phyloP scores from a whole-genome alignment of 805 yeast genomes.

The Yarrowia divulgata region DNA sequence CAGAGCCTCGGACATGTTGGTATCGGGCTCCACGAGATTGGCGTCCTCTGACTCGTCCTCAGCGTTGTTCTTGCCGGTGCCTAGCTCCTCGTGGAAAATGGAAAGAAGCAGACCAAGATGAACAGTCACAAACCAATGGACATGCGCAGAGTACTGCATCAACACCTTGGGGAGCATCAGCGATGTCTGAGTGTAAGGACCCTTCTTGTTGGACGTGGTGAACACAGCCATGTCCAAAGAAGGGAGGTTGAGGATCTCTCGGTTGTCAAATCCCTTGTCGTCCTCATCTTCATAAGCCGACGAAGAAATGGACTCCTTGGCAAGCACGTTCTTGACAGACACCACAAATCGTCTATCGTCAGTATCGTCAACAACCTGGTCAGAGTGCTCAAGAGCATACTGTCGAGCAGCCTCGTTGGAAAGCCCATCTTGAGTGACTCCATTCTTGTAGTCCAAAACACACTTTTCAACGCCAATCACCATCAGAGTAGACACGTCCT shows the following conservation, averaged over 20 bases:
- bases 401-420: constrained; percentile 20
- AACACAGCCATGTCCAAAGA: constrained; percentile 44
- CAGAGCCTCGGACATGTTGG: constrained; percentile 30
- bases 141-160: constrained; percentile 34
- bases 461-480: constrained; percentile 9
- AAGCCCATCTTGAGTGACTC: constrained; percentile 15
- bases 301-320: constrained; percentile 18
- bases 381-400: constrained; percentile 27
- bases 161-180: constrained; percentile 29
- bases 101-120: constrained; percentile 27
- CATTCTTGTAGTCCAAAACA: constrained; percentile 20
- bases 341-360: constrained; percentile 43
- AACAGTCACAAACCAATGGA: constrained; percentile 32
- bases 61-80: neutral
- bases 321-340: constrained; percentile 25
- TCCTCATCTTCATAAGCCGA: constrained; percentile 20
- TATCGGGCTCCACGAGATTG: constrained; percentile 13
- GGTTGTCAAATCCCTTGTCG: constrained; percentile 42
- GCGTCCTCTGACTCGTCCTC: constrained; percentile 1
- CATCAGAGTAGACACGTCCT: constrained; percentile 24
- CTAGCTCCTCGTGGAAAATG: constrained; percentile 29
- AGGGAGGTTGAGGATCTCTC: constrained; percentile 46
- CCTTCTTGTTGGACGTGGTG: constrained; percentile 40
- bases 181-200: constrained; percentile 32
- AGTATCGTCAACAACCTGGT: constrained; percentile 36